phyloP scores from a whole-genome alignment of 2,329 filamentous ascomycete species.

The Arthrinium puccinioides region DNA sequence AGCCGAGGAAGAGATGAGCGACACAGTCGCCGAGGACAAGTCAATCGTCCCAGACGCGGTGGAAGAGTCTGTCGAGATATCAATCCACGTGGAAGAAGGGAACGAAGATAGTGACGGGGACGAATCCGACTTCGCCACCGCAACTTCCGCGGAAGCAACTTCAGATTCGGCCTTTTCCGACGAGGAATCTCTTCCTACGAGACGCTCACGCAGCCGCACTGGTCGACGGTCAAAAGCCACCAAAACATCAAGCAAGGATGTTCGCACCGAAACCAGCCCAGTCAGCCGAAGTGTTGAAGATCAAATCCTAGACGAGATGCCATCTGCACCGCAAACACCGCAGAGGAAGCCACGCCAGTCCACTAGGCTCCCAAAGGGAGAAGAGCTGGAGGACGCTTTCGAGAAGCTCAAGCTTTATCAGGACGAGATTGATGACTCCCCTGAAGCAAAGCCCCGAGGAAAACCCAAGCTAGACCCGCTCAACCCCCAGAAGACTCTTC shows the following conservation, averaged over 20 bases:
- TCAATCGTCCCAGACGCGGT: not conserved
- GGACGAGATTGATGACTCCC: conserved; percentile 4
- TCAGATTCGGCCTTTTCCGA: too few relatives aligned
- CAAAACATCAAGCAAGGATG: conserved; percentile 11
- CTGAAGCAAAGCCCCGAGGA: conserved; percentile 3
- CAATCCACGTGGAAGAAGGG: conserved; percentile 3
- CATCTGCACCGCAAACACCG: conserved; percentile 4
- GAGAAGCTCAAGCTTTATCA: conserved; percentile 23
- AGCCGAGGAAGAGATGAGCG: not conserved
- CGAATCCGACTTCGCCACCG: conserved; percentile 15
- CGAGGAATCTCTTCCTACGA: conserved; percentile 8
- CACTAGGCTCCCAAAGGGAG: conserved; percentile 9
- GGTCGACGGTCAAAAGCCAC: conserved; percentile 10
- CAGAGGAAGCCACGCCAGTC: not conserved
- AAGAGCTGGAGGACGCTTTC: conserved; percentile 19
- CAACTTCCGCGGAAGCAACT: conserved; percentile 10
- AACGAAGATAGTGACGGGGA: conserved; percentile 10
- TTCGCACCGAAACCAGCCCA: too few relatives aligned
- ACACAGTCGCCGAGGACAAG: not conserved
- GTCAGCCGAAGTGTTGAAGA: conserved; percentile 5
- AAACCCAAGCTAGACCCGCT: conserved; percentile 12
- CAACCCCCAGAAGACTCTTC: conserved; percentile 18
- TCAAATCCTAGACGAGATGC: too few relatives aligned
- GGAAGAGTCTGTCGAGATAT: not conserved
- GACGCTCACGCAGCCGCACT: conserved; percentile 12